Evolutionary conservation across 2,329 filamentous ascomycete genomes (phyloP).

Genomic region (Diplodia intermedia): DNA sequence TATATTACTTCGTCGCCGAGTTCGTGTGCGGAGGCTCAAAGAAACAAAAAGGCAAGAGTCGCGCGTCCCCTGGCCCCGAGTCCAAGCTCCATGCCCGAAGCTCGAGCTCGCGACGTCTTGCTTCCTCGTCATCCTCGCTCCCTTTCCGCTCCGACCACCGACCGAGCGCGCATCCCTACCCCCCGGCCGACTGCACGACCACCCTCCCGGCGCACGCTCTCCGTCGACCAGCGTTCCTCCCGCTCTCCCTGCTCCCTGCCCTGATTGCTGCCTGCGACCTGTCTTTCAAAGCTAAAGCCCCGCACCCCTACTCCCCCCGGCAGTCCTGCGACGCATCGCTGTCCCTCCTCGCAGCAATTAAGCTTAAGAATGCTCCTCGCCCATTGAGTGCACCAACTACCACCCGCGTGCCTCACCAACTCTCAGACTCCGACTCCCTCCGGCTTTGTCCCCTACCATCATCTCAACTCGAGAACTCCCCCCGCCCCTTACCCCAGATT

Average conservation of each 20-base stretch:
- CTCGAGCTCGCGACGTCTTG: constrained; percentile 9
- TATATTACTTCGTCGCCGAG: not conserved
- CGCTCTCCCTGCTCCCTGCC: constrained; percentile 22
- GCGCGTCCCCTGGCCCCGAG: constrained; percentile 27
- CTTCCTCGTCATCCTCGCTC: constrained; percentile 21
- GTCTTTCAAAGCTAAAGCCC: constrained; percentile 14
- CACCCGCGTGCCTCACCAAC: not conserved
- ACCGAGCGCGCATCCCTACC: constrained; percentile 28
- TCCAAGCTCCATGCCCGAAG: constrained; percentile 23
- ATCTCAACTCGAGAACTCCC: not conserved
- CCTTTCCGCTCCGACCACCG: constrained; percentile 27
- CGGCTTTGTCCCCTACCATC: not conserved
- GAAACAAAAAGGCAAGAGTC: constrained; percentile 7
- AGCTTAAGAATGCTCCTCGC: constrained; percentile 17
- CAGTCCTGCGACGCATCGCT: not conserved
- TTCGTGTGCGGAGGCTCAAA: constrained; percentile 16
- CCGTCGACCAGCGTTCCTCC: not conserved
- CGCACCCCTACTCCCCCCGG: not conserved
- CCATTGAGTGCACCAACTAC: constrained; percentile 6
- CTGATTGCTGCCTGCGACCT: constrained; percentile 1
- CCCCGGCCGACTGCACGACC: constrained; percentile 25
- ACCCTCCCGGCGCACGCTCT: constrained; percentile 22
- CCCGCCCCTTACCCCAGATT: not conserved
- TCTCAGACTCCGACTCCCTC: not conserved
- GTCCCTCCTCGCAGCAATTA: constrained; percentile 20